phyloP scores from a whole-genome alignment of 1,139 yeast species.

The Pichia sp. region DNA sequence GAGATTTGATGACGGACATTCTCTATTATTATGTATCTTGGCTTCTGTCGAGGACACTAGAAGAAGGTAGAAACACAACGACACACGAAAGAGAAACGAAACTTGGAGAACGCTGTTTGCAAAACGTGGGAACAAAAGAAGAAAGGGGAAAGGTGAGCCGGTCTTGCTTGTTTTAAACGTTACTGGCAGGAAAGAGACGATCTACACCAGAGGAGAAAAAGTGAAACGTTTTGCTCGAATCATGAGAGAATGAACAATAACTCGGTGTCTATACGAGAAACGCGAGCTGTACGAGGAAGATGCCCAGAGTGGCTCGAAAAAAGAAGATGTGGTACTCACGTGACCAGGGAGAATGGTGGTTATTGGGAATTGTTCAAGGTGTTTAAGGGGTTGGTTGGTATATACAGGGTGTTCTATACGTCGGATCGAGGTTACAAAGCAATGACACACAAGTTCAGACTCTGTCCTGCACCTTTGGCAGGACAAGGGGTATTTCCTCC shows the following conservation, averaged over 20 bases:
- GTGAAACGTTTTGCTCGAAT: conserved; percentile 3
- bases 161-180: neutral
- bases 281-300: conserved; percentile 1
- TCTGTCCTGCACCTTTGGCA: conserved; percentile 1
- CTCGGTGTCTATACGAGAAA: neutral
- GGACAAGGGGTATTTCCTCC: conserved; percentile 27
- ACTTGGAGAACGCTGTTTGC: neutral
- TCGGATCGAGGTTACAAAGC: too few relatives aligned
- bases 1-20: conserved; percentile 28
- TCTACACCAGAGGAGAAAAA: neutral
- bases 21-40: neutral
- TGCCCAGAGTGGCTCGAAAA: neutral
- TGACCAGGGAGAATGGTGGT: neutral
- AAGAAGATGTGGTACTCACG: neutral
- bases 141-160: neutral
- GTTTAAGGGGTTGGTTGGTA: neutral
- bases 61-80: neutral
- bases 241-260: conserved; percentile 5
- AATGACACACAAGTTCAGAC: neutral
- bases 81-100: neutral
- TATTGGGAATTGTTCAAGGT: neutral
- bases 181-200: neutral
- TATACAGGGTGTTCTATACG: neutral
- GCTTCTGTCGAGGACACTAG: neutral
- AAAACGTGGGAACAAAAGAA: neutral